A percentile compares a stretch with the other conserved stretches of the same genome.
Evolutionary conservation across 306 rosid genomes (phyloP).

Genomic region (Potentilla sterilis): DNA sequence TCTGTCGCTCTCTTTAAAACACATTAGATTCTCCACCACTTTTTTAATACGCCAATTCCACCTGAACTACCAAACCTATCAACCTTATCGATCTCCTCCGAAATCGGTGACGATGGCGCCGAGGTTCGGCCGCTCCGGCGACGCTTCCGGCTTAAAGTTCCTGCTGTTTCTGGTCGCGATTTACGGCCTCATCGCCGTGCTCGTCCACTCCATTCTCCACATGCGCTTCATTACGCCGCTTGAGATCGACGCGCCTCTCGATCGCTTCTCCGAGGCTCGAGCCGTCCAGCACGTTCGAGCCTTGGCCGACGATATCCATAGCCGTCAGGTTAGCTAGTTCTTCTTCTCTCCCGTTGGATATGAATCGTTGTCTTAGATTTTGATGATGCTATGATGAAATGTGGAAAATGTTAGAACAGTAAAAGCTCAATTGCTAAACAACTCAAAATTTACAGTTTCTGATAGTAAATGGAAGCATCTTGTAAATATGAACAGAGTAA

Average conservation of each 20-base stretch:
- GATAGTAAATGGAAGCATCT: too few relatives aligned
- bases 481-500: too few relatives aligned
- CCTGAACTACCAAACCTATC: neutral
- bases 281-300: constrained; percentile 71
- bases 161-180: constrained; percentile 43
- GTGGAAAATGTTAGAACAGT: neutral
- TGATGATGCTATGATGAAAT: neutral
- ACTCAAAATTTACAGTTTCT: neutral
- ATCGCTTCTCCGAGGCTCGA: constrained; percentile 87
- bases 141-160: constrained; percentile 64
- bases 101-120: constrained; percentile 34
- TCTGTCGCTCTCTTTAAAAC: neutral
- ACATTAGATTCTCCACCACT: too few relatives aligned
- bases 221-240: constrained; percentile 83
- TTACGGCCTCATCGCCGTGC: constrained; percentile 65
- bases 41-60: neutral
- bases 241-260: constrained; percentile 62
- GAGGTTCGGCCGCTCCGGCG: constrained; percentile 24
- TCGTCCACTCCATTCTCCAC: constrained; percentile 55
- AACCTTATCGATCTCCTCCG: neutral
- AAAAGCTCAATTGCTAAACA: neutral
- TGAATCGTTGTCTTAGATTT: neutral
- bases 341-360: neutral
- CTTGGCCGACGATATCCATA: constrained; percentile 79
- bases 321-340: constrained; percentile 54